Evolutionary conservation across 345 rosid genomes (phyloP).

Genomic region (Passiflora organensis): DNA sequence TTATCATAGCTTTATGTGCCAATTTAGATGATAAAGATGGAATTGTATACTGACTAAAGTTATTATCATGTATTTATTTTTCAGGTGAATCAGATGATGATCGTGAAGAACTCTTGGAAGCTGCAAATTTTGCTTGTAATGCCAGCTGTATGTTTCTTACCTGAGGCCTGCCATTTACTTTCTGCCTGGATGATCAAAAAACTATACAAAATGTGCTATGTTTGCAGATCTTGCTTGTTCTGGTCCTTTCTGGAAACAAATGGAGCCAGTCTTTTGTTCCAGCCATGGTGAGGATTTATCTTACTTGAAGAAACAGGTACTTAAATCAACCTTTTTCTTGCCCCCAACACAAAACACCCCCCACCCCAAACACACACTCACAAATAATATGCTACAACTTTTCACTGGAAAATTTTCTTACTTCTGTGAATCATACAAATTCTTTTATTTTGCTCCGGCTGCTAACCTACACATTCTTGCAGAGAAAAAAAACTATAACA

Average conservation of each 20-base stretch:
- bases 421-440: constrained; percentile 1
- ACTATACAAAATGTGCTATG: background rate
- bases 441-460: background rate
- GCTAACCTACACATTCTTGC: too few species aligned
- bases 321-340: constrained; percentile 1
- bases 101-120: constrained; percentile 47
- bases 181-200: background rate
- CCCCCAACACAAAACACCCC: too few species aligned
- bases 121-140: constrained; percentile 42
- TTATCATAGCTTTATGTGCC: background rate
- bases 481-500: too few species aligned
- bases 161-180: background rate
- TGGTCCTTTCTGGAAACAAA: constrained; percentile 46
- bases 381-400: background rate
- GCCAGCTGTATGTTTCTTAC: constrained; percentile 38
- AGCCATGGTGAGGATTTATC: constrained; percentile 28
- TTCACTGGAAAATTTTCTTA: constrained; percentile 3
- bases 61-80: constrained; percentile 6
- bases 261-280: constrained; percentile 38
- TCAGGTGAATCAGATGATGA: constrained; percentile 52
- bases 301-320: constrained; percentile 46
- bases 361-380: too few species aligned
- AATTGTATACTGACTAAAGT: constrained; percentile 1
- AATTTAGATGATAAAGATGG: background rate
- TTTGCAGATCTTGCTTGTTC: constrained; percentile 43